Base-by-base conservation (phyloP, 1,139 yeast genomes). In the Yamadazyma conglobata region DNA sequence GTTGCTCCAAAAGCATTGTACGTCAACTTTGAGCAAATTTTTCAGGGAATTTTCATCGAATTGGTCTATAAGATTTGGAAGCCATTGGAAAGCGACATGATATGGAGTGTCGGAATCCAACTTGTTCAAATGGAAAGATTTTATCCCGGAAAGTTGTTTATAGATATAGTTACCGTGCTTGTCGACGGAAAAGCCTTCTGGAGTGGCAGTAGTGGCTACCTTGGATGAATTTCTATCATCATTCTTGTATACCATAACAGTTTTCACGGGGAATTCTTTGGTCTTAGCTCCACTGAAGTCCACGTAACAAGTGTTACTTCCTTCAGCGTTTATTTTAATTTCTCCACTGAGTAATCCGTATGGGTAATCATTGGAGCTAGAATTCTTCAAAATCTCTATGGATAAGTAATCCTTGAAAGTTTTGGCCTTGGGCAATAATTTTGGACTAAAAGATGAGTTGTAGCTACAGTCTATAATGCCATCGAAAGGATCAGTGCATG, bases 1-100 rank as follows among this genome's bases (percentile, higher is more conserved):
- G 42, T 85, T 93, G 8, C 83, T 80, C 93, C 93, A 85, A 46
- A 60, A 73, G 50, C 95, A 86, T 16, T 71, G 63, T 4, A 85
- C 66, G 7, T 60, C 56, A 2, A 85, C 64, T 2, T 80, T 81
- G 34, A 86, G 54, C 20, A 54, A 52, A 33, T 54, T 56, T 4
- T 31, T 40, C 10, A 54, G 54, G 24, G 60, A 59, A 5, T 53
- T 50, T 27, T 56, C 61, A 26, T 51, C 60, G 17, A 53, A 65
- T 14, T 60, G 66, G 22, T 72, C 75, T 39, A 74, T 65, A 37
- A 80, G 64, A 35, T 71, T 71, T 4, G 94, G 94, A 24, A 83
- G 64, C 95, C 95, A 86, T 47, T 83, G 84, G 34, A 87, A 50
- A 2, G 80, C 84, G 29, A 87, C 41, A 40, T 71, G 82, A 47